Evolutionary conservation across 495 filamentous ascomycete genomes (phyloP).

Genomic region (Annulohypoxylon stygium): DNA sequence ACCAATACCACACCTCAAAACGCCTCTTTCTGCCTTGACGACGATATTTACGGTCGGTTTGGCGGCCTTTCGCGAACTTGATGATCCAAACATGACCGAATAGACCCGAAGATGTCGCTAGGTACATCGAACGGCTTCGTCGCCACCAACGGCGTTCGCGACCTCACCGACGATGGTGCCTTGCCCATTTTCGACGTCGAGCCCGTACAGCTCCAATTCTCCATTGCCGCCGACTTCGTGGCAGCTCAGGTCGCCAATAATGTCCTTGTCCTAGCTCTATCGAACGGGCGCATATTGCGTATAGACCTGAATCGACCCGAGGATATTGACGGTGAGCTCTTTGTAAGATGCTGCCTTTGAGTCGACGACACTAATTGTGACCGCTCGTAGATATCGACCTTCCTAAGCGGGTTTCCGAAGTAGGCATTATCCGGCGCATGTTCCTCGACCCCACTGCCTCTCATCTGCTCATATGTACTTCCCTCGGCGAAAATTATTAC

Average conservation of each 20-base stretch:
- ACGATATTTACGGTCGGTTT: constrained; percentile 21
- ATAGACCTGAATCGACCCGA: constrained; percentile 94
- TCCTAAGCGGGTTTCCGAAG: constrained; percentile 90
- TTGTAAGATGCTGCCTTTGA: not conserved
- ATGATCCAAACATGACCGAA: constrained; percentile 37
- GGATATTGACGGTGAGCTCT: constrained; percentile 86
- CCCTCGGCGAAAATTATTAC: constrained; percentile 95
- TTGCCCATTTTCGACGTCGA: constrained; percentile 94
- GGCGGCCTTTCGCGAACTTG: constrained; percentile 35
- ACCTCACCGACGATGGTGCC: constrained; percentile 67
- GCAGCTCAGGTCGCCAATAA: constrained; percentile 98
- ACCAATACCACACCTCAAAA: constrained; percentile 17
- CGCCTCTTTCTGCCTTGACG: constrained; percentile 8
- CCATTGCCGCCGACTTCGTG: constrained; percentile 91
- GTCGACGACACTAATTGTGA: not conserved
- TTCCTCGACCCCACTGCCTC: constrained; percentile 97
- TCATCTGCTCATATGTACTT: constrained; percentile 91
- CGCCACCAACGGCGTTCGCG: constrained; percentile 63
- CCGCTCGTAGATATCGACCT: constrained; percentile 85
- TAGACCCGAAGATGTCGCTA: constrained; percentile 58
- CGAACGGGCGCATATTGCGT: constrained; percentile 87
- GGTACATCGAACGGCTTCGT: constrained; percentile 63
- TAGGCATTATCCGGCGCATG: constrained; percentile 91
- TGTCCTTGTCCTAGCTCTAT: constrained; percentile 89
- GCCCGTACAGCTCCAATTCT: constrained; percentile 90